Evolutionary conservation across 345 rosid species (phyloP).

Genomic region (Acer campestre): DNA sequence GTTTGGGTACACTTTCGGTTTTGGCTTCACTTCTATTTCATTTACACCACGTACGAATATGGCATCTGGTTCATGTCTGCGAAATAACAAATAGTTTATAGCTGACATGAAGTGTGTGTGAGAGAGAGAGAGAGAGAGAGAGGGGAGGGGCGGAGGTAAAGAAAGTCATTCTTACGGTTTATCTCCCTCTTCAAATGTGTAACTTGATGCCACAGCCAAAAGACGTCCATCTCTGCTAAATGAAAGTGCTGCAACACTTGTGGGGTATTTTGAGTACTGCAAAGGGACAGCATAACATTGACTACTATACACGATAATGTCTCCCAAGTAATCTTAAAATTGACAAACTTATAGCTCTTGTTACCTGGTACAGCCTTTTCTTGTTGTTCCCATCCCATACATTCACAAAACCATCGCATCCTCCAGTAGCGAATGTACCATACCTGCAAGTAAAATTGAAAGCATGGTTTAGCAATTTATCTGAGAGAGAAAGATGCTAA

Average conservation of each 20-base stretch:
- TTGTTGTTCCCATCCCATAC: conserved; percentile 99
- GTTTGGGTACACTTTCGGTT: conserved; percentile 82
- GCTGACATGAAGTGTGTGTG: not conserved
- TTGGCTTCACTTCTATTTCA: conserved; percentile 96
- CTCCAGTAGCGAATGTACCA: conserved; percentile 99
- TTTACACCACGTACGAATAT: conserved; percentile 84
- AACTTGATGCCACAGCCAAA: conserved; percentile 96
- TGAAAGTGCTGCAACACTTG: conserved; percentile 89
- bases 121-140: not conserved
- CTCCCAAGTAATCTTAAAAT: not conserved
- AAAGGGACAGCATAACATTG: conserved; percentile 22
- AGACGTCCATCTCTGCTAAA: conserved; percentile 97
- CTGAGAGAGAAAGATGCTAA: not conserved
- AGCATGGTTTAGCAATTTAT: conserved; percentile 9
- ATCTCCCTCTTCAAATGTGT: conserved; percentile 96
- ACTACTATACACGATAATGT: not conserved
- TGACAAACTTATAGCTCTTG: not conserved
- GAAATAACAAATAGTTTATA: conserved; percentile 22
- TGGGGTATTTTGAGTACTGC: conserved; percentile 92
- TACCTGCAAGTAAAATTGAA: conserved; percentile 52
- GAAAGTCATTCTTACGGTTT: conserved; percentile 60
- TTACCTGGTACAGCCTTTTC: conserved; percentile 97
- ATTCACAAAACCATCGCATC: conserved; percentile 96
- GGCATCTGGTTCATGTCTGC: conserved; percentile 94
- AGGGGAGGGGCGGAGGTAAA: not conserved